Conservation (phyloP, 2,329 filamentous ascomycete genomes). For the Amesomyces nigricolor region DNA sequence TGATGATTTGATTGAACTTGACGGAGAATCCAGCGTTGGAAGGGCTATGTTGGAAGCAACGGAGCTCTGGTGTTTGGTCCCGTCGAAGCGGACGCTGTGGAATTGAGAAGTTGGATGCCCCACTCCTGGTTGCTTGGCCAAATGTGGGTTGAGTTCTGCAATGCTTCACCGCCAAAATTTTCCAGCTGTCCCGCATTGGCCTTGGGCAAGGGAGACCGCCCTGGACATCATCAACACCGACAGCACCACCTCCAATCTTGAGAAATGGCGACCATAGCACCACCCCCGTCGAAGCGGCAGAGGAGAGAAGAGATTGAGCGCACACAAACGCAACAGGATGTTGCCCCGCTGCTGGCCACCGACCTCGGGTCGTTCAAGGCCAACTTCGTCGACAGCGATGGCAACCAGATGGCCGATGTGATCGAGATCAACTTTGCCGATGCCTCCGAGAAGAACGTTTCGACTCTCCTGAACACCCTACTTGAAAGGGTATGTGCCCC, state of each 20-base stretch:
- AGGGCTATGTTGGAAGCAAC: too few relatives aligned
- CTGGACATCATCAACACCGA: not conserved
- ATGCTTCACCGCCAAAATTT: slow-evolving; percentile 27
- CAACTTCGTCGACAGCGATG: slow-evolving; percentile 78
- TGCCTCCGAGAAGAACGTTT: slow-evolving; percentile 83
- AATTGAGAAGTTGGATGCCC: too few relatives aligned
- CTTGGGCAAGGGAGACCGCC: not conserved
- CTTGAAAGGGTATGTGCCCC: slow-evolving; percentile 60
- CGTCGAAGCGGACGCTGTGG: too few relatives aligned
- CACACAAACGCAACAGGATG: slow-evolving; percentile 68
- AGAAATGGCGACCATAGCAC: slow-evolving; percentile 32
- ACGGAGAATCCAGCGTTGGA: too few relatives aligned
- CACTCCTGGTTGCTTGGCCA: not conserved
- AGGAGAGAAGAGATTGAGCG: slow-evolving; percentile 68
- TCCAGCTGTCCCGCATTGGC: slow-evolving; percentile 11
- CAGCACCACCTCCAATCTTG: not conserved
- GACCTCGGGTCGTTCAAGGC: slow-evolving; percentile 74
- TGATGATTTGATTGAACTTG: too few relatives aligned
- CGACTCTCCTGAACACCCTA: slow-evolving; percentile 77
- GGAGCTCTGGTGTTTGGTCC: too few relatives aligned
- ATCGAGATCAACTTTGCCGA: slow-evolving; percentile 73
- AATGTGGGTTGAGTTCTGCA: slow-evolving; percentile 22
- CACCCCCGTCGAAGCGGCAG: slow-evolving; percentile 62
- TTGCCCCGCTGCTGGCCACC: slow-evolving; percentile 60
- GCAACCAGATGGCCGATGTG: slow-evolving; percentile 65